phyloP scores from a whole-genome alignment of 2,329 filamentous ascomycete genomes.

The Sphaceloma murrayae region DNA sequence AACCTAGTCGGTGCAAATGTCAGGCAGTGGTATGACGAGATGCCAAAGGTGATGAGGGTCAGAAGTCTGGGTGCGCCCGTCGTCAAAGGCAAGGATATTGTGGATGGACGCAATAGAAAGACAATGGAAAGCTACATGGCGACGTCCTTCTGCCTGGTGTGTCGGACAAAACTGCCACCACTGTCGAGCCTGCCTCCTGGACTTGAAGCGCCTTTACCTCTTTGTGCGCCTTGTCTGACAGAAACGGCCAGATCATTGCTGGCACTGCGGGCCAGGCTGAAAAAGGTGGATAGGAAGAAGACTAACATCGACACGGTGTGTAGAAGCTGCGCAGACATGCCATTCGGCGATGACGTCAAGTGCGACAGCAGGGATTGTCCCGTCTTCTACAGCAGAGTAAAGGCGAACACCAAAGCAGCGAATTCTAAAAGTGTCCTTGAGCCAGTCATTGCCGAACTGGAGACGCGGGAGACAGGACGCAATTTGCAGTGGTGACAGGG shows the following conservation, averaged over 20 bases:
- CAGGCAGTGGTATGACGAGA: conserved; percentile 85
- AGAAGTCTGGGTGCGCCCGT: conserved; percentile 49
- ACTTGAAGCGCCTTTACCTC: conserved; percentile 29
- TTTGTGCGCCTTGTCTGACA: conserved; percentile 51
- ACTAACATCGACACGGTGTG: conserved; percentile 62
- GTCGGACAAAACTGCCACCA: conserved; percentile 49
- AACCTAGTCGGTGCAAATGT: conserved; percentile 92
- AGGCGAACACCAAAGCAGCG: conserved; percentile 44
- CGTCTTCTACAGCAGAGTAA: conserved; percentile 73
- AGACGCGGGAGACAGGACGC: conserved; percentile 25
- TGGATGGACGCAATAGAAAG: conserved; percentile 40
- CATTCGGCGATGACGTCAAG: conserved; percentile 64
- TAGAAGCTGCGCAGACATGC: conserved; percentile 65
- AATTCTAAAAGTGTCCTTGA: conserved; percentile 33
- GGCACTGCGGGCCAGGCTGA: conserved; percentile 52
- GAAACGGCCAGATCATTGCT: conserved; percentile 53
- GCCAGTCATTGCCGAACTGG: conserved; percentile 35
- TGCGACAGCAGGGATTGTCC: conserved; percentile 91
- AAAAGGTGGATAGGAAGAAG: conserved; percentile 53
- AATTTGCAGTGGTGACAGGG: conserved; percentile 14
- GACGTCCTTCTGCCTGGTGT: conserved; percentile 68
- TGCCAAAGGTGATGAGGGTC: conserved; percentile 81
- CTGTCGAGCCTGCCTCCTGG: conserved; percentile 23
- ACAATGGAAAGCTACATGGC: conserved; percentile 95
- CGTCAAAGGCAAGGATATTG: conserved; percentile 21